A percentile compares a stretch with the other conserved stretches of the same genome.
phyloP scores from a whole-genome alignment of 1,284 basidiomycete genomes.

The Austropuccinia psidii region DNA sequence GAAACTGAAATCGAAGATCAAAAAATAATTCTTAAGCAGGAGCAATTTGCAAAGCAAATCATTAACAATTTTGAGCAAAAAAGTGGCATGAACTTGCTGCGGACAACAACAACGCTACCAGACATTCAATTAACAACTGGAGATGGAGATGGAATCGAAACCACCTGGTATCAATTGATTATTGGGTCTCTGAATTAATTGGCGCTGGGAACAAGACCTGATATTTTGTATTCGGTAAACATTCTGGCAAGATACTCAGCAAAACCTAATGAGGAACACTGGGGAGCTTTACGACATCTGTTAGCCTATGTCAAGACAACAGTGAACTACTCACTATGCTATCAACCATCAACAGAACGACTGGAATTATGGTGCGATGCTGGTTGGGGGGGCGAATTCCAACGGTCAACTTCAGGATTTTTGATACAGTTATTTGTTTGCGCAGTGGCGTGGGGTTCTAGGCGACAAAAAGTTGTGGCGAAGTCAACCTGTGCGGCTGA shows the following conservation, averaged over 20 bases:
- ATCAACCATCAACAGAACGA: background rate
- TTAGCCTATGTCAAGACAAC: background rate
- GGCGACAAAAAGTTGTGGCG: background rate
- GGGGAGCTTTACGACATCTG: background rate
- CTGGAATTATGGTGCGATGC: background rate
- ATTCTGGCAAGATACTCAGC: conserved; percentile 1
- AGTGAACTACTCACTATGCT: background rate
- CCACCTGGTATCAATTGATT: background rate
- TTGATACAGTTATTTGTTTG: background rate
- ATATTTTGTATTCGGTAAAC: conserved; percentile 1
- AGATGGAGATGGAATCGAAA: too few relatives aligned
- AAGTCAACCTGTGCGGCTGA: background rate
- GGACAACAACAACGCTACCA: too few relatives aligned
- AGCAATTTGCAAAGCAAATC: too few relatives aligned
- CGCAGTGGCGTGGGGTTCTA: background rate
- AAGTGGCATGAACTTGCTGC: too few relatives aligned
- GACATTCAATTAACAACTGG: too few relatives aligned
- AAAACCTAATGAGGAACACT: background rate
- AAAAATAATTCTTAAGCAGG: too few relatives aligned
- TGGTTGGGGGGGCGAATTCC: background rate
- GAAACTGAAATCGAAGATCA: too few relatives aligned
- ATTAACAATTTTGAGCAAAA: too few relatives aligned
- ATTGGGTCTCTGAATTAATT: conserved; percentile 1
- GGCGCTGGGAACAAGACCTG: background rate
- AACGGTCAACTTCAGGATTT: background rate